These are phyloP conservation scores for Pistacia vera DNA, from an alignment of 345 rosid species.

Conservation along the genomic window DNA sequence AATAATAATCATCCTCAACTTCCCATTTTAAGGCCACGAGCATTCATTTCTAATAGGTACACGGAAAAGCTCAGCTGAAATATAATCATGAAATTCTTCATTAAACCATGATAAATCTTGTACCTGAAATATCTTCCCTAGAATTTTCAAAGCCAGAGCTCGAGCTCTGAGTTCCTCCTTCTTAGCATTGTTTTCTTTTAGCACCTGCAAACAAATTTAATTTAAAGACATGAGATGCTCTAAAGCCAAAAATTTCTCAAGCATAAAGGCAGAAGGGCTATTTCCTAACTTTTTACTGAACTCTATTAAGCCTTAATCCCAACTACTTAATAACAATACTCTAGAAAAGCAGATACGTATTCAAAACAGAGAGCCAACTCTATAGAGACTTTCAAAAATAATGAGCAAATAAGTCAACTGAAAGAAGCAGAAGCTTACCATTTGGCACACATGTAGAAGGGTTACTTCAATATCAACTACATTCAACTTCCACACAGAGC, in stretches of 20 bases:
- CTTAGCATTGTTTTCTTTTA: conserved; percentile 59
- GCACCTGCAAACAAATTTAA: conserved; percentile 44
- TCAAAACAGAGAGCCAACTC: too few species aligned
- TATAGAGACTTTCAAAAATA: background rate
- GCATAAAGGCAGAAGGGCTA: background rate
- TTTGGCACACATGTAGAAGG: conserved; percentile 76
- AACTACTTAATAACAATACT: too few species aligned
- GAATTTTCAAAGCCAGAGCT: conserved; percentile 67
- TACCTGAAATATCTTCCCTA: conserved; percentile 92
- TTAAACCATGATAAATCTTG: background rate
- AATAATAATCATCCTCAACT: background rate
- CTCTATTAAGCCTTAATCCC: too few species aligned
- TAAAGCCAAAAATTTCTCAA: background rate
- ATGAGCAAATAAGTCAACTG: background rate
- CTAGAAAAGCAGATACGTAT: too few species aligned
- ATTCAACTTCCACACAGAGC: conserved; percentile 85
- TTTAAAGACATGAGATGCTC: background rate
- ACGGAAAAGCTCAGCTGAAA: background rate
- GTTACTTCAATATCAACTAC: conserved; percentile 92
- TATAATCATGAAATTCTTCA: background rate
- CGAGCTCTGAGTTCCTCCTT: conserved; percentile 80
- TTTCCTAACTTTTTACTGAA: too few species aligned
- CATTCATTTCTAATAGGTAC: too few species aligned
- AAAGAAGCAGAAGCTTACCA: conserved; percentile 49
- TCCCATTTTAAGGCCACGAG: background rate